These are phyloP conservation scores for Mallotus japonicus DNA, from an alignment of 441 rosid species.

Conservation along the genomic window DNA sequence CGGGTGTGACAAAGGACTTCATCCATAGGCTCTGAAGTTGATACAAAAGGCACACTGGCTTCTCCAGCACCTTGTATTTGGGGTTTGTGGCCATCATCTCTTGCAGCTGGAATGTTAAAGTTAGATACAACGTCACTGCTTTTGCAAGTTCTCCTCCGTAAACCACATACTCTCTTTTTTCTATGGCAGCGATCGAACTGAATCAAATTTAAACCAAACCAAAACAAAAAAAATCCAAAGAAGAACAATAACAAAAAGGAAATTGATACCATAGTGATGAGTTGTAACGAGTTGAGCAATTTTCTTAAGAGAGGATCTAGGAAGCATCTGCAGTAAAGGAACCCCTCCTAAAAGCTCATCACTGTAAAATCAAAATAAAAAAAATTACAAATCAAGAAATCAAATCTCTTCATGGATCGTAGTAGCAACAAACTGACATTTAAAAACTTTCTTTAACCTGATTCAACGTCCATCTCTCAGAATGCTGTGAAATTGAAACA, in stretches of 20 bases:
- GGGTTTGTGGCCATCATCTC: constrained; percentile 44
- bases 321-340: constrained; percentile 74
- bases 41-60: constrained; percentile 43
- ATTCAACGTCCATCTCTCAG: constrained; percentile 38
- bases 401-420: not conserved
- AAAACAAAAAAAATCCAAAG: not conserved
- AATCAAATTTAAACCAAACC: not conserved
- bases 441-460: constrained; percentile 25
- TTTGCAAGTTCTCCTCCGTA: constrained; percentile 71
- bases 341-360: constrained; percentile 72
- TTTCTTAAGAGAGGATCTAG: constrained; percentile 64
- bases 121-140: constrained; percentile 52
- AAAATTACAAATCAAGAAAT: not conserved
- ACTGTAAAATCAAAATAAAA: constrained; percentile 38
- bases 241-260: not conserved
- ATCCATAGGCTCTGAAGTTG: constrained; percentile 88
- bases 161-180: constrained; percentile 62
- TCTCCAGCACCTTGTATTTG: constrained; percentile 45
- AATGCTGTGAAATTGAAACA: not conserved
- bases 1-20: constrained; percentile 62
- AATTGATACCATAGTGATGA: constrained; percentile 51
- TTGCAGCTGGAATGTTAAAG: constrained; percentile 34
- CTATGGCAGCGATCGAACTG: constrained; percentile 31
- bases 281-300: constrained; percentile 53
- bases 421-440: too few species aligned